These are phyloP conservation scores for Arctostaphylos glauca DNA, from an alignment of 148 eudicot genomes.

Conservation along the genomic window DNA sequence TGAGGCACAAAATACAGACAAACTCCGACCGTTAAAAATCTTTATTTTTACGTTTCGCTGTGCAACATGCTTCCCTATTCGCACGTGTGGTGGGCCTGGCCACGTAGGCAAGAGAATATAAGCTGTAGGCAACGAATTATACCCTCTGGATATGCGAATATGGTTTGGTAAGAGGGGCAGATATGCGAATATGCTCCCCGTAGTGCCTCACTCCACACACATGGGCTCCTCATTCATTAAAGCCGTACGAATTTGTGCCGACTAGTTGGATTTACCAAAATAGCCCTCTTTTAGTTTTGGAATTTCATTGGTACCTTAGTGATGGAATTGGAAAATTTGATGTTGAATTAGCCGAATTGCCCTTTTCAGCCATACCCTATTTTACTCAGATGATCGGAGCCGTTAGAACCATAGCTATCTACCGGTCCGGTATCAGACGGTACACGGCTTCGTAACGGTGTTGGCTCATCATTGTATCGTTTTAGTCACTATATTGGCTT, in stretches of 20 bases:
- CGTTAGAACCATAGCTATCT: too few relatives aligned
- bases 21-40: too few relatives aligned
- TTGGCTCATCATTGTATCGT: too few relatives aligned
- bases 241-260: neutral
- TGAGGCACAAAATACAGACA: too few relatives aligned
- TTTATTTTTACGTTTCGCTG: too few relatives aligned
- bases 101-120: neutral
- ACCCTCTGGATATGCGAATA: constrained; percentile 22
- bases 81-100: neutral
- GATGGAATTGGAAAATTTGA: neutral
- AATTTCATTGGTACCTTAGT: neutral
- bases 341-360: neutral
- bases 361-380: too few relatives aligned
- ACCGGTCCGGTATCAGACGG: too few relatives aligned
- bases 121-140: constrained; percentile 9
- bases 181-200: neutral
- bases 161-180: neutral
- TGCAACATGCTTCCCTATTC: too few relatives aligned
- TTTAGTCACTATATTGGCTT: too few relatives aligned
- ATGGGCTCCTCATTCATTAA: neutral
- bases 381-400: too few relatives aligned
- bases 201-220: too few relatives aligned
- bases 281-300: neutral
- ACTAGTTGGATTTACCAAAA: neutral
- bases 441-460: too few relatives aligned